phyloP scores from a whole-genome alignment of 306 rosid genomes.

The Coriaria nepalensis region DNA sequence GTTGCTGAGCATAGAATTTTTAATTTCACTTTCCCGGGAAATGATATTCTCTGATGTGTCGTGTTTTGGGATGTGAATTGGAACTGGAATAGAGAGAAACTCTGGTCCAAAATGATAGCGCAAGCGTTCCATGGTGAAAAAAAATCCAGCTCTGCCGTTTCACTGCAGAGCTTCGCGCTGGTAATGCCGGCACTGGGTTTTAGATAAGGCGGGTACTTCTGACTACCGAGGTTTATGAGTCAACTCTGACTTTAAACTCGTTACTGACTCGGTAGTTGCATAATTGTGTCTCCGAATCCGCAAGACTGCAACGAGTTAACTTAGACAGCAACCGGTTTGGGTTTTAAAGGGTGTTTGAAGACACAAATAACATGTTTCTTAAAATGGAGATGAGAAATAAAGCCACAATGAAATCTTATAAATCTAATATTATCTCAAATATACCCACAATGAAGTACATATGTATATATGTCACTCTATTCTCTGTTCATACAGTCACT shows the following conservation, averaged over 20 bases:
- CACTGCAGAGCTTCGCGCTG: background rate
- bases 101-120: constrained; percentile 30
- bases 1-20: constrained; percentile 44
- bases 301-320: too few species aligned
- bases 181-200: constrained; percentile 12
- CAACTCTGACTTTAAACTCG: background rate
- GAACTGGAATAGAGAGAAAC: constrained; percentile 25
- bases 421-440: too few species aligned
- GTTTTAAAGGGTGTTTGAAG: too few species aligned
- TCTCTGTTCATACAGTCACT: too few species aligned
- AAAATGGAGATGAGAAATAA: too few species aligned
- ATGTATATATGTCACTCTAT: too few species aligned
- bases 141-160: background rate
- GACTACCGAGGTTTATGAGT: constrained; percentile 11
- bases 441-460: too few species aligned
- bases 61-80: constrained; percentile 10
- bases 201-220: constrained; percentile 8
- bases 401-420: too few species aligned
- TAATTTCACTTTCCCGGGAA: constrained; percentile 28
- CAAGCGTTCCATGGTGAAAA: constrained; percentile 25
- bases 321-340: too few species aligned
- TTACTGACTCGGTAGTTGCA: background rate
- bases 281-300: too few species aligned
- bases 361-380: too few species aligned
- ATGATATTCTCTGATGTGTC: constrained; percentile 18